These are phyloP conservation scores for Ceratocystis cubensis DNA, from an alignment of 2,329 filamentous ascomycete species.

Conservation along the genomic window DNA sequence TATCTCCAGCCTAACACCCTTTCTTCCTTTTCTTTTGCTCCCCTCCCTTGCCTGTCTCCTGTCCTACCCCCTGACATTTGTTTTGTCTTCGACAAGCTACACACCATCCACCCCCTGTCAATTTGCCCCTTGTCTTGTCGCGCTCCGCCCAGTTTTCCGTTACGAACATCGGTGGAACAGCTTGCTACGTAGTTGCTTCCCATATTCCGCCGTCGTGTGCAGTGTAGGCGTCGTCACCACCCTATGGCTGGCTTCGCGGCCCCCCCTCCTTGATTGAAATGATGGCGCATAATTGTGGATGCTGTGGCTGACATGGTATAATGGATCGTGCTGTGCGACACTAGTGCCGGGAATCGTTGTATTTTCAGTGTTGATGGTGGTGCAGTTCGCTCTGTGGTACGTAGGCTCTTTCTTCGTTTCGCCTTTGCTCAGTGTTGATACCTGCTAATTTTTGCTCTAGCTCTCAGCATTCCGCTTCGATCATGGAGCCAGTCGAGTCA, in stretches of 20 bases:
- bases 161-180: too few relatives aligned
- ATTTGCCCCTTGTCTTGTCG: too few relatives aligned
- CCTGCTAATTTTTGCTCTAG: too few relatives aligned
- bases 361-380: neutral
- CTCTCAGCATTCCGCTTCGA: too few relatives aligned
- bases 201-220: neutral
- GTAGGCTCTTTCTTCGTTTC: neutral
- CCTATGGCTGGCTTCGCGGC: neutral
- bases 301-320: neutral
- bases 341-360: neutral
- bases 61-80: neutral
- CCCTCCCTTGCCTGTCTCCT: neutral
- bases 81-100: neutral
- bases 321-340: neutral
- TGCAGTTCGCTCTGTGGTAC: too few relatives aligned
- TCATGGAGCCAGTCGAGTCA: too few relatives aligned
- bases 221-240: neutral
- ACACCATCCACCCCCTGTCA: too few relatives aligned
- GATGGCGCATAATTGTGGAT: too few relatives aligned
- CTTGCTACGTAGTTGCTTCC: too few relatives aligned
- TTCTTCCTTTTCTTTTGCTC: neutral
- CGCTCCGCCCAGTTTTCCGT: neutral
- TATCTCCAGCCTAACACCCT: neutral
- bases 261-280: neutral
- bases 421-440: neutral